Evolutionary conservation across 73 alveolate species (phyloP).

Genomic region (Paramecium primaurelia): DNA sequence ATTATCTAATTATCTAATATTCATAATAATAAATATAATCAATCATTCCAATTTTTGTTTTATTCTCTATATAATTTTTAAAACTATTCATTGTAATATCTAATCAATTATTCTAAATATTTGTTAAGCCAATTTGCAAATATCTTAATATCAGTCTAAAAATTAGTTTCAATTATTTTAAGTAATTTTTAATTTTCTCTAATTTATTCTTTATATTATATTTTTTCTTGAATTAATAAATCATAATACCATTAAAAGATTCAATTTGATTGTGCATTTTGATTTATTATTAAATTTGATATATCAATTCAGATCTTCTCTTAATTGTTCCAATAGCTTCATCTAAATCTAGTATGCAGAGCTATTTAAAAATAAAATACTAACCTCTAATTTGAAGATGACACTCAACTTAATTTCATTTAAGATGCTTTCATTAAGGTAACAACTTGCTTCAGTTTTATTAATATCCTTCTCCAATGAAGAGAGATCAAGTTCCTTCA

Average conservation of each 20-base stretch:
- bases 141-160: not conserved
- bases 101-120: not conserved
- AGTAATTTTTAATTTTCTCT: not conserved
- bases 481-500: not conserved
- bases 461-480: not conserved
- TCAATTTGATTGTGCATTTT: not conserved
- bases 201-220: not conserved
- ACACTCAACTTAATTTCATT: not conserved
- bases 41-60: not conserved
- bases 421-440: not conserved
- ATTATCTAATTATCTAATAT: constrained; percentile 28
- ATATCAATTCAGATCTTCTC: not conserved
- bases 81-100: not conserved
- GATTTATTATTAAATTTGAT: not conserved
- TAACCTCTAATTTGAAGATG: not conserved
- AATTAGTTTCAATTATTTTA: not conserved
- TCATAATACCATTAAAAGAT: not conserved
- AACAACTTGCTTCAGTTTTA: not conserved
- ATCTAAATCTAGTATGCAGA: not conserved
- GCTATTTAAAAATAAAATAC: not conserved
- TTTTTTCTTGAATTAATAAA: not conserved
- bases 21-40: not conserved
- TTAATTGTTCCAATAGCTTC: not conserved
- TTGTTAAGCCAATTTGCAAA: not conserved
- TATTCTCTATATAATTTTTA: not conserved